phyloP scores from a whole-genome alignment of 768 basidiomycete species.

The Gloeophyllum trabeum region DNA sequence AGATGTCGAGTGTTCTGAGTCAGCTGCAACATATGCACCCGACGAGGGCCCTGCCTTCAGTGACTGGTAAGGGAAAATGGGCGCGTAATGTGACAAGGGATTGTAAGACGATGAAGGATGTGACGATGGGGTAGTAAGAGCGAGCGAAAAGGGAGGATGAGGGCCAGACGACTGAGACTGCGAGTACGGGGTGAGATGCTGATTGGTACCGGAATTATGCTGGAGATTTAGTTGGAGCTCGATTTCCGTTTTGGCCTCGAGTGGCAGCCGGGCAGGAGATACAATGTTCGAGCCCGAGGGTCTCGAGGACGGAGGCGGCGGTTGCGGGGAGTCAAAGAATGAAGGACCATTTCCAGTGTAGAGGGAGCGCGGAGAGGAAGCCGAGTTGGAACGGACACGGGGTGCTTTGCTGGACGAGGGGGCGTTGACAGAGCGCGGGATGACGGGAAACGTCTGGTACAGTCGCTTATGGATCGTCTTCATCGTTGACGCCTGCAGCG shows the following conservation, averaged over 20 bases:
- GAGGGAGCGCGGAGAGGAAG: constrained; percentile 27
- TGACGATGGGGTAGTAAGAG: constrained; percentile 31
- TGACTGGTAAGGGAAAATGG: constrained; percentile 27
- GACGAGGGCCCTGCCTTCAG: constrained; percentile 16
- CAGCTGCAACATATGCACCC: constrained; percentile 8
- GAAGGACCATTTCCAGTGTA: constrained; percentile 25
- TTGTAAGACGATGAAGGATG: constrained; percentile 16
- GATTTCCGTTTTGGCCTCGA: constrained; percentile 34
- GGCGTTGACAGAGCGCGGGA: constrained; percentile 12
- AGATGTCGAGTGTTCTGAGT: constrained; percentile 7
- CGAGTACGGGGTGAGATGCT: constrained; percentile 19
- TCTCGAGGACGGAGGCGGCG: constrained; percentile 23
- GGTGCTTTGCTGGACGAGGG: constrained; percentile 17
- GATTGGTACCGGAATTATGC: constrained; percentile 23
- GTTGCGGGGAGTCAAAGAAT: constrained; percentile 31
- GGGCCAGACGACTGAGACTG: constrained; percentile 20
- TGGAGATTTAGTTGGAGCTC: constrained; percentile 21
- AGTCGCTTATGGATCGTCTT: constrained; percentile 42
- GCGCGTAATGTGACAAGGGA: constrained; percentile 20
- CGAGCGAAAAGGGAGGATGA: constrained; percentile 27
- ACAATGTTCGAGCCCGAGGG: constrained; percentile 27
- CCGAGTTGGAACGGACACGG: constrained; percentile 33
- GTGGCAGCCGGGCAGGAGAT: constrained; percentile 30
- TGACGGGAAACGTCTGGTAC: constrained; percentile 13
- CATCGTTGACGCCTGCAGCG: constrained; percentile 25